Evolutionary conservation across 176 grass and related monocot species (phyloP), one percentile per base, ranked within the genome.

Genomic region (Carex scoparia): DNA sequence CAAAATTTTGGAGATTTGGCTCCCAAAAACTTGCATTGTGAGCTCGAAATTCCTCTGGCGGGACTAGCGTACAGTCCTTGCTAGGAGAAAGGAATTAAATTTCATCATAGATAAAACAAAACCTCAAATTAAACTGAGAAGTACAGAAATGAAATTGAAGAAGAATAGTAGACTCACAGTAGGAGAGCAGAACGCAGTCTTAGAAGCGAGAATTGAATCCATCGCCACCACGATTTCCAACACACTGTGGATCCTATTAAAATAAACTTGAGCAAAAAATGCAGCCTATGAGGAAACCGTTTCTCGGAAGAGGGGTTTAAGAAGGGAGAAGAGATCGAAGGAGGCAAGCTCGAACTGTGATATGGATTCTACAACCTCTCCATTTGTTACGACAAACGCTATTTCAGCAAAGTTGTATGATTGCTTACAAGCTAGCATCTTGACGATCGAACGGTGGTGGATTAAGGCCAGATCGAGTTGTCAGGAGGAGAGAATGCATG

Each of bases 1-100:
- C 23, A 38, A 61, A 87, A 87, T 35, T 81, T 87, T 40, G 81
- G 74, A 74, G 44, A 61, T 81, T 81, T 75, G 59, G 70, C 65
- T 33, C 70, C 72, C 65, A 84, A 65, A 73, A 90, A 81, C 13
- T 62, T 87, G 42, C 89, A 90, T 85, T 87, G 85, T 67, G 89
- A 87, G 56, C 85, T 68, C 57, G 72, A 65, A n/a, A 85, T 87
- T 82, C 80, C 89, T 81, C 89, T 55, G 16, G 75, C 30, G 31
- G 81, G 31, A 57, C 27, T 77, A 37, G 78, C 65, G 56, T 80
- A 84, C 67, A 90, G 69, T 48, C 85, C 77, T 87, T 86, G 58
- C 44, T 46, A 40, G 16, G 10, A 44, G 16, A 79, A 88, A 65
- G 12, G n/a, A 78, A 64, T 15, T 12, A 65, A 83, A 42, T 69